A percentile compares a stretch with the other conserved stretches of the same genome.
These are phyloP conservation scores for Stagonosporopsis chrysanthemi DNA, from an alignment of 2,329 filamentous ascomycete species.

Conservation along the genomic window DNA sequence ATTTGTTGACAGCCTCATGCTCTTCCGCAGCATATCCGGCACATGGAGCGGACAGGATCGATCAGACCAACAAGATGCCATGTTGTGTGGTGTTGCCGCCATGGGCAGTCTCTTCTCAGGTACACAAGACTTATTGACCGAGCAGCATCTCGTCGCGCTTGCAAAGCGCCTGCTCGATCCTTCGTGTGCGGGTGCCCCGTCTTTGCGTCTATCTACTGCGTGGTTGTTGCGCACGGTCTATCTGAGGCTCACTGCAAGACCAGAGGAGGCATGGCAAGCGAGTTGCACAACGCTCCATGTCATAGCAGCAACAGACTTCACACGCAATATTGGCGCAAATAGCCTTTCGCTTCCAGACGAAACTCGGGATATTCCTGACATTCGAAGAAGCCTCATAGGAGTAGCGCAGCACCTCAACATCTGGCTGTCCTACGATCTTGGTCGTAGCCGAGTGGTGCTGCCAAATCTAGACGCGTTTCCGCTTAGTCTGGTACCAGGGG, in stretches of 20 bases:
- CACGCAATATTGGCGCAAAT: neutral
- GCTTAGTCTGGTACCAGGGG: neutral
- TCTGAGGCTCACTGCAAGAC: constrained; percentile 5
- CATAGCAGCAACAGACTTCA: neutral
- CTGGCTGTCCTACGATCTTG: constrained; percentile 11
- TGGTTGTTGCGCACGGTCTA: constrained; percentile 9
- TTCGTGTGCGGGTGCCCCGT: neutral
- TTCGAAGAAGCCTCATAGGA: neutral
- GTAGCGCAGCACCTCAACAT: constrained; percentile 13
- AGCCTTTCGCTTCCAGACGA: neutral
- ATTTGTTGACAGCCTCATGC: neutral
- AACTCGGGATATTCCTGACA: neutral
- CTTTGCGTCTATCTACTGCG: neutral
- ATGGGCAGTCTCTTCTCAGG: constrained; percentile 4
- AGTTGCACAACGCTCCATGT: constrained; percentile 9
- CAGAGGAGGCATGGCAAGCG: constrained; percentile 10
- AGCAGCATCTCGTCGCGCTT: neutral
- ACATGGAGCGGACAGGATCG: neutral
- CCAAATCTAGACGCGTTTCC: constrained; percentile 2
- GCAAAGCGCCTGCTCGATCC: constrained; percentile 2
- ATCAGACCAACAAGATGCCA: neutral
- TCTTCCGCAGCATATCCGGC: neutral
- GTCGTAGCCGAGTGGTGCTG: constrained; percentile 3
- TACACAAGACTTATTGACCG: neutral
- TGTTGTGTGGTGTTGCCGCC: constrained; percentile 6